A percentile compares a stretch with the other conserved stretches of the same genome.
Conservation (phyloP, 2,329 filamentous ascomycete genomes). For the Fusarium burgessii region DNA sequence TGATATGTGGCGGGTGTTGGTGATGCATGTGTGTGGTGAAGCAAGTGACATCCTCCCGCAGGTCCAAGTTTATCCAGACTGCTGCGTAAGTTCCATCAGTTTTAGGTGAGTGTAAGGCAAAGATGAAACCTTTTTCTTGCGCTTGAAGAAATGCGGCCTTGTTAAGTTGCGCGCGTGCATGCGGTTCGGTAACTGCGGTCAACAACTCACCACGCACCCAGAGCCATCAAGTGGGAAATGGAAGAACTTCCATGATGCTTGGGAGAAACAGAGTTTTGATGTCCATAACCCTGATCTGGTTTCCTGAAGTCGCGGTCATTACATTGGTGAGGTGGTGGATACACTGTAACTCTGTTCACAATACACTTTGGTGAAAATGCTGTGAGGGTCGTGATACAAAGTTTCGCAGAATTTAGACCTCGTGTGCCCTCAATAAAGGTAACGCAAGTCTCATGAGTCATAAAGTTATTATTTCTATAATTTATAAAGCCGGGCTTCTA, state of each 20-base stretch:
- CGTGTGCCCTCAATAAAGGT: background rate
- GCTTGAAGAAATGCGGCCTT: accelerated
- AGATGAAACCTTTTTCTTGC: too few species aligned
- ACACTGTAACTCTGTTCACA: background rate
- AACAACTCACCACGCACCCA: too few species aligned
- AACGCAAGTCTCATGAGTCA: background rate
- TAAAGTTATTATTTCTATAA: background rate
- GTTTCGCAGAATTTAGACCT: background rate
- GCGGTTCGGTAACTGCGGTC: too few species aligned
- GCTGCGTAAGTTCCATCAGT: too few species aligned
- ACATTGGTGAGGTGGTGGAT: background rate
- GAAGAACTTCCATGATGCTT: too few species aligned
- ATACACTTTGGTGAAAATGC: background rate
- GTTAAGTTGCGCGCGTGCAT: too few species aligned
- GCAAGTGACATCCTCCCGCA: too few species aligned
- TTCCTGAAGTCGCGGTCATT: accelerated
- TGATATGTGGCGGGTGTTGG: background rate
- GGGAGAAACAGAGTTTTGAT: accelerated
- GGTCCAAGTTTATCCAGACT: background rate
- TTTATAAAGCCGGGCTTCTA: background rate
- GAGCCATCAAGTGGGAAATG: background rate
- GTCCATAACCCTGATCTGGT: too few species aligned
- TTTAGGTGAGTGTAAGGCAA: background rate
- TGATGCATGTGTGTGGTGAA: accelerated
- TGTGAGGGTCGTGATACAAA: background rate